These are phyloP conservation scores for Collybia nuda DNA, from an alignment of 768 basidiomycete genomes.

Conservation along the genomic window DNA sequence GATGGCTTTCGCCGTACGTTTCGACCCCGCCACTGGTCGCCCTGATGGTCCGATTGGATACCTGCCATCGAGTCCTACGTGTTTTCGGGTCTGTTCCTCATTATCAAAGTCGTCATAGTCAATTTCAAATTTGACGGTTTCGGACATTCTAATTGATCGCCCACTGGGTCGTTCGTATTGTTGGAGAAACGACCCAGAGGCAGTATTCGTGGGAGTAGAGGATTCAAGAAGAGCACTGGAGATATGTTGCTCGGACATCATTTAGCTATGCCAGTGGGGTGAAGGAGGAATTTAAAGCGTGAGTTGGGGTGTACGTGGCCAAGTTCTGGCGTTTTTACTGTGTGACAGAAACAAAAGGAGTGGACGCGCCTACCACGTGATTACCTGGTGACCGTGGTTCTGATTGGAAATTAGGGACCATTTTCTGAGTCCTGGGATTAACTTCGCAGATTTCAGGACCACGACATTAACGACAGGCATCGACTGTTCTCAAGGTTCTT, in stretches of 20 bases:
- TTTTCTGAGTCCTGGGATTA: too few species aligned
- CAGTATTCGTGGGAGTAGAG: too few species aligned
- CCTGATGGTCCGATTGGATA: slow-evolving; percentile 5
- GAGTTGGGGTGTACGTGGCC: not conserved
- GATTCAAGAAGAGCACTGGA: too few species aligned
- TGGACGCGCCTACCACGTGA: not conserved
- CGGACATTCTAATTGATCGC: not conserved
- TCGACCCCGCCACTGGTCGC: slow-evolving; percentile 11
- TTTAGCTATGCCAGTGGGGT: not conserved
- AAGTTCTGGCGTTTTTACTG: too few species aligned
- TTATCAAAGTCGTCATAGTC: not conserved
- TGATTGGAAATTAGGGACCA: too few species aligned
- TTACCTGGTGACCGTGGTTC: too few species aligned
- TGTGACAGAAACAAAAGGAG: not conserved
- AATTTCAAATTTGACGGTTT: not conserved
- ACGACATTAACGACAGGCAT: too few species aligned
- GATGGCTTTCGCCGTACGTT: slow-evolving; percentile 1
- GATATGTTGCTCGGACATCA: too few species aligned
- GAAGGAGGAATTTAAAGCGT: not conserved
- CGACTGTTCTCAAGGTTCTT: too few species aligned
- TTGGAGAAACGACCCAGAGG: too few species aligned
- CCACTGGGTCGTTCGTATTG: not conserved
- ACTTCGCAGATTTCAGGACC: too few species aligned
- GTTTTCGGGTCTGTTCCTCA: not conserved
- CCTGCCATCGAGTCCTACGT: not conserved